Percentiles rank a stretch among this genome's conserved stretches.
Evolutionary conservation across 768 basidiomycete genomes (phyloP).

Genomic region (Cyclocybe cylindracea): DNA sequence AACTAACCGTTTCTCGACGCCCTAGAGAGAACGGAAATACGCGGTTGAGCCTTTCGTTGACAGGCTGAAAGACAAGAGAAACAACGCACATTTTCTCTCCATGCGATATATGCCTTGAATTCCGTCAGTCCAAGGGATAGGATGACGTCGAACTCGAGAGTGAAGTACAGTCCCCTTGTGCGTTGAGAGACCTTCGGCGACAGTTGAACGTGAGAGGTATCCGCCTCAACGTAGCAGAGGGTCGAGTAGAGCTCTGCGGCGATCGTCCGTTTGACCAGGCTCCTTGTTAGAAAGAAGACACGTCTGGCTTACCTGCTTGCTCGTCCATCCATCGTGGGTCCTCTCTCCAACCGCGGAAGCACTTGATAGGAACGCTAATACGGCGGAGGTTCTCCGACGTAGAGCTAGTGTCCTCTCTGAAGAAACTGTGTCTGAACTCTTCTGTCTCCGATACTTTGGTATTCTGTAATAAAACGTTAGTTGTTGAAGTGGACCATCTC

Average conservation of each 20-base stretch:
- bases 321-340: constrained; percentile 19
- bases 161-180: constrained; percentile 17
- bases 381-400: constrained; percentile 1
- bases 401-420: constrained; percentile 7
- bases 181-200: not conserved
- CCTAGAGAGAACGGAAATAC: constrained; percentile 22
- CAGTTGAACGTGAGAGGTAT: constrained; percentile 12
- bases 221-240: constrained; percentile 22
- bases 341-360: constrained; percentile 19
- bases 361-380: constrained; percentile 16
- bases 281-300: not conserved
- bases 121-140: constrained; percentile 51
- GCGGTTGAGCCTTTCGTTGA: not conserved
- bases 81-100: constrained; percentile 47
- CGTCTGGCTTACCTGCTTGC: constrained; percentile 11
- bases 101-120: constrained; percentile 45
- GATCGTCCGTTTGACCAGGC: not conserved
- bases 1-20: constrained; percentile 35
- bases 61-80: not conserved
- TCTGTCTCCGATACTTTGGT: constrained; percentile 39
- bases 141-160: constrained; percentile 34
- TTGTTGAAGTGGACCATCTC: no score
- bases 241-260: constrained; percentile 1
- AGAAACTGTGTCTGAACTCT: constrained; percentile 39
- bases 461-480: constrained; percentile 24